Percentiles rank a stretch among this genome's conserved stretches.
Evolutionary conservation across 208 protist genomes (phyloP).

Genomic region (Acanthamoeba royreba): DNA sequence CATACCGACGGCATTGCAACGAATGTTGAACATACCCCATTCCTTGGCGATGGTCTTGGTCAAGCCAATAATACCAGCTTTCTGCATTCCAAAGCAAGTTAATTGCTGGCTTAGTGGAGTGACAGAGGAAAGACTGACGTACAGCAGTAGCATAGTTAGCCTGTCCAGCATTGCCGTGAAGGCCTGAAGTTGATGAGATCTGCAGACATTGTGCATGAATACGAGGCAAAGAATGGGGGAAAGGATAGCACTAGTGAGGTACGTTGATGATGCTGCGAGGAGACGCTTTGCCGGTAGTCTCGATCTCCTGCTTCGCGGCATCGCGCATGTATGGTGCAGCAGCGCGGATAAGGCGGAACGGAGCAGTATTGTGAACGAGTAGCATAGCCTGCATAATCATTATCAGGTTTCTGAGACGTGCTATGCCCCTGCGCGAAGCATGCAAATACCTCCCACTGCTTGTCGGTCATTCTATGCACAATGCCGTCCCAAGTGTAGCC

Average conservation of each 20-base stretch:
- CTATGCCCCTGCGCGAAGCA: neutral
- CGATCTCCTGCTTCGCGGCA: constrained; percentile 52
- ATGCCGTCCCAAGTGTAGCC: constrained; percentile 70
- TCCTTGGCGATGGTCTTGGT: constrained; percentile 60
- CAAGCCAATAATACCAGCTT: constrained; percentile 58
- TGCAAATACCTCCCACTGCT: constrained; percentile 51
- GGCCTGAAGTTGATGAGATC: constrained; percentile 59
- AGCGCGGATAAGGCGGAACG: constrained; percentile 64
- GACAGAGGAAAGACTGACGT: neutral
- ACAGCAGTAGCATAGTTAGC: constrained; percentile 66
- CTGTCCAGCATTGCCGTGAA: constrained; percentile 71
- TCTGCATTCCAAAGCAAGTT: no score
- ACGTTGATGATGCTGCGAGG: constrained; percentile 62
- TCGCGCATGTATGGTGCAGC: constrained; percentile 68
- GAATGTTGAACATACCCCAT: constrained; percentile 59
- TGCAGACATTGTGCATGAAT: neutral
- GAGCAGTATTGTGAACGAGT: constrained; percentile 56
- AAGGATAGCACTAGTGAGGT: neutral
- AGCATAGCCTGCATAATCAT: constrained; percentile 41
- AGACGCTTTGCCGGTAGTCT: neutral
- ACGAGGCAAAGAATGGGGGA: neutral
- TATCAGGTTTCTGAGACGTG: no score
- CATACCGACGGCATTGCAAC: constrained; percentile 67
- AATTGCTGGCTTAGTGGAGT: no score
- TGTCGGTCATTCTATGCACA: constrained; percentile 64